Conservation (phyloP, 2,329 filamentous ascomycete species). For the Eurotiales sp. region DNA sequence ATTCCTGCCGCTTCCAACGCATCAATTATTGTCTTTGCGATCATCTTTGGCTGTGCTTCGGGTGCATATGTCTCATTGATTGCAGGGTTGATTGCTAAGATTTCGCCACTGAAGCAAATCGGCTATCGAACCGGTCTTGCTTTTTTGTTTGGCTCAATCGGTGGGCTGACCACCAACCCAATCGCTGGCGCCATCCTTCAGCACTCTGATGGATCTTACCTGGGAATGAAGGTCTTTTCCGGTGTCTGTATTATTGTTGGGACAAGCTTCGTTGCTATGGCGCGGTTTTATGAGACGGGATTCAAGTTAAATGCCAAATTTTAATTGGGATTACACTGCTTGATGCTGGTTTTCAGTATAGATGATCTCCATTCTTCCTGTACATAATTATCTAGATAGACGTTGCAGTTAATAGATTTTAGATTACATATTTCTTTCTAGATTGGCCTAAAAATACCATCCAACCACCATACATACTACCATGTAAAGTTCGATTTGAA, state of each 20-base stretch:
- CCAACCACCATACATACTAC: too few relatives aligned
- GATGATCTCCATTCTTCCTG: too few relatives aligned
- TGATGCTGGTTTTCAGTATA: too few relatives aligned
- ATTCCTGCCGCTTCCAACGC: not conserved
- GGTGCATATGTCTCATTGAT: not conserved
- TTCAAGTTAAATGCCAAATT: not conserved
- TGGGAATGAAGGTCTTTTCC: conserved; percentile 14
- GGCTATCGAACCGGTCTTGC: conserved; percentile 15
- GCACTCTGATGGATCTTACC: conserved; percentile 62
- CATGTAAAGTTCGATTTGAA: too few relatives aligned
- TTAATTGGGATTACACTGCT: too few relatives aligned
- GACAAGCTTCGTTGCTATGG: conserved; percentile 22
- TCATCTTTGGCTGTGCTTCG: not conserved
- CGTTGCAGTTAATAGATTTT: too few relatives aligned
- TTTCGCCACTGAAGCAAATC: conserved; percentile 8
- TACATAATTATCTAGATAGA: too few relatives aligned
- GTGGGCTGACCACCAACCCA: conserved; percentile 11
- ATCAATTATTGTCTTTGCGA: not conserved
- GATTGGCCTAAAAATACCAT: too few relatives aligned
- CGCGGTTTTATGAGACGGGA: conserved; percentile 22
- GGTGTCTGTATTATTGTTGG: conserved; percentile 22
- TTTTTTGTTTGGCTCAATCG: conserved; percentile 9
- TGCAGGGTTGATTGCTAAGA: not conserved
- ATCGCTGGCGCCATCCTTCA: conserved; percentile 53
- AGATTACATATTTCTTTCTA: too few relatives aligned